Conservation (phyloP, 1,139 yeast species). For the Candida tetrigidarum region DNA sequence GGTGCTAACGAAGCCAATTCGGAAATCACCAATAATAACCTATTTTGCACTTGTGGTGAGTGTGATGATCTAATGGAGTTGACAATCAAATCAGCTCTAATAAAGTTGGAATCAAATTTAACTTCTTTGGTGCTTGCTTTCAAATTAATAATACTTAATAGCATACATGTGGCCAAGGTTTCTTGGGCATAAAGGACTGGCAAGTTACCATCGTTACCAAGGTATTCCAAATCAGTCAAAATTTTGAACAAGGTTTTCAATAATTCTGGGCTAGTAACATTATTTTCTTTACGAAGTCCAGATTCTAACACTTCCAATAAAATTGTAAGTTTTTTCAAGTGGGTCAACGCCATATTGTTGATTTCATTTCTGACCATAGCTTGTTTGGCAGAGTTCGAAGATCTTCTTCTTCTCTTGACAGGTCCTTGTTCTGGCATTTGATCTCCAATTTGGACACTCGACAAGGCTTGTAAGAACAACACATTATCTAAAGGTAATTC, state of each 20-base stretch:
- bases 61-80: constrained; percentile 87
- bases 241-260: constrained; percentile 66
- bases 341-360: constrained; percentile 73
- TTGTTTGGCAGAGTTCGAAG: constrained; percentile 74
- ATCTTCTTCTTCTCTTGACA: constrained; percentile 78
- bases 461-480: constrained; percentile 52
- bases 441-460: constrained; percentile 50
- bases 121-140: constrained; percentile 29
- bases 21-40: constrained; percentile 81
- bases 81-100: constrained; percentile 89
- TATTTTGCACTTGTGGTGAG: constrained; percentile 95
- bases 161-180: constrained; percentile 85
- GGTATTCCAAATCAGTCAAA: constrained; percentile 82
- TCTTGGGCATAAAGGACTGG: constrained; percentile 94
- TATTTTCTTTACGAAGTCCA: constrained; percentile 31
- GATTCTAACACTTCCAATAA: constrained; percentile 79
- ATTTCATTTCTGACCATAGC: constrained; percentile 75
- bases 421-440: constrained; percentile 52
- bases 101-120: constrained; percentile 62
- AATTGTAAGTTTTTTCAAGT: constrained; percentile 76
- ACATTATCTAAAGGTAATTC: constrained; percentile 48
- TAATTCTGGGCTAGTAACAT: constrained; percentile 49
- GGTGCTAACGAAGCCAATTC: constrained; percentile 89
- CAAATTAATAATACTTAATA: constrained; percentile 63
- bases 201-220: constrained; percentile 88